A percentile compares a stretch with the other conserved stretches of the same genome.
phyloP scores from a whole-genome alignment of 768 basidiomycete genomes.

The Lenzites betulinus region DNA sequence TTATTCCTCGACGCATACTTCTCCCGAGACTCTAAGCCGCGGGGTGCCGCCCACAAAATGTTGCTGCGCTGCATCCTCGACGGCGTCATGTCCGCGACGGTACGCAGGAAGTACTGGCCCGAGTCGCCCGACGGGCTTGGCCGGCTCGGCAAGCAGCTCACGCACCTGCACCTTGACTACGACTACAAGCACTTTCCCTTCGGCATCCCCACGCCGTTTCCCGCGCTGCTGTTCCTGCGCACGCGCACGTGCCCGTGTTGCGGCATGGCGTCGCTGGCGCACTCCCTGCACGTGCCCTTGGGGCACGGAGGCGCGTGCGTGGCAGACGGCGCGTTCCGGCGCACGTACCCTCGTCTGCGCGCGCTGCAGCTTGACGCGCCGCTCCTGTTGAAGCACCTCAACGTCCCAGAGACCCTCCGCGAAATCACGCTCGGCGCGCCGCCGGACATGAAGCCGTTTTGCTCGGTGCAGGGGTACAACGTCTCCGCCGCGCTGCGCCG shows the following conservation, averaged over 20 bases:
- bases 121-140: no score
- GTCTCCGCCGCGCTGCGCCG: neutral
- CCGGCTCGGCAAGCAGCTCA: neutral
- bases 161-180: slow-evolving; percentile 1
- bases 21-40: no score
- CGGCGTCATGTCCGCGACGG: neutral
- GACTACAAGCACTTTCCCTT: neutral
- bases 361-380: neutral
- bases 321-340: neutral
- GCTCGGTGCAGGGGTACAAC: neutral
- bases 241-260: neutral
- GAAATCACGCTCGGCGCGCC: neutral
- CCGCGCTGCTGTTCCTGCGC: neutral
- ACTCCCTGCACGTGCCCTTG: neutral
- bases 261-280: neutral
- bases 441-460: neutral
- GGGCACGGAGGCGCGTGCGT: neutral
- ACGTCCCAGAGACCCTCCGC: neutral
- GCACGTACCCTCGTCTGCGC: neutral
- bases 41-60: no score
- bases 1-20: neutral
- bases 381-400: neutral
- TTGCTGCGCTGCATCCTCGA: no score
- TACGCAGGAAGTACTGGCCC: no score
- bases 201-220: neutral